phyloP scores from a whole-genome alignment of 352 stramenopile genomes.

The Globisporangium canariense region DNA sequence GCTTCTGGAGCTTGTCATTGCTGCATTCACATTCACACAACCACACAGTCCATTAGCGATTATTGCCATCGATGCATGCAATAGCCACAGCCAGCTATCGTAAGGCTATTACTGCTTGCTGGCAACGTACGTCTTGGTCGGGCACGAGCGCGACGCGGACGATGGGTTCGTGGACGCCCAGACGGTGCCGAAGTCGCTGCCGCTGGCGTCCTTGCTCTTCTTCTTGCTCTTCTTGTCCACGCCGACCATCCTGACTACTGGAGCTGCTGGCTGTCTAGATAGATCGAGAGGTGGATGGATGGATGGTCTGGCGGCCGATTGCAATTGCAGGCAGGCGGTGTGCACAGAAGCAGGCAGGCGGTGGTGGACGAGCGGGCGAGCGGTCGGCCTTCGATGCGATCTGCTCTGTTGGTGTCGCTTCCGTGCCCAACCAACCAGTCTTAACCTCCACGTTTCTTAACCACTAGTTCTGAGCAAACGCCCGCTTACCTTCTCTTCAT shows the following conservation, averaged over 20 bases:
- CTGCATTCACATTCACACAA: conserved; percentile 18
- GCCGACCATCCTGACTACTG: conserved; percentile 9
- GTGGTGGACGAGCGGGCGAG: neutral
- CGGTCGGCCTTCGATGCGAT: neutral
- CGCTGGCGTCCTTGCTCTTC: conserved; percentile 33
- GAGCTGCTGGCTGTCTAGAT: too few relatives aligned
- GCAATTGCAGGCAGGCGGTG: neutral
- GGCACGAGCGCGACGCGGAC: conserved; percentile 68
- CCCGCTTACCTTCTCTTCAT: too few relatives aligned
- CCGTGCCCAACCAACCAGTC: conserved; percentile 16
- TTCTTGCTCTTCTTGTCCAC: conserved; percentile 58
- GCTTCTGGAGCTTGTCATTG: conserved; percentile 81
- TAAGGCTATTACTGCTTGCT: neutral
- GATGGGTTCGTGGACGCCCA: conserved; percentile 85
- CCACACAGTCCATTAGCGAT: conserved; percentile 2
- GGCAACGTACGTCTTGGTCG: conserved; percentile 51
- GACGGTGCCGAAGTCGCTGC: conserved; percentile 40
- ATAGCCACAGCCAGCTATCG: neutral
- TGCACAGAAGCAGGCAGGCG: neutral
- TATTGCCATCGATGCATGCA: neutral
- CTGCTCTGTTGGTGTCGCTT: conserved; percentile 13
- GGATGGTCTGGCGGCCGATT: conserved; percentile 1
- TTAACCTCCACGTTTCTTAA: conserved; percentile 4
- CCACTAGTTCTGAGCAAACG: too few relatives aligned
- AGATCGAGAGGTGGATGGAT: neutral